Base-by-base conservation (phyloP, 2,329 filamentous ascomycete genomes). In the Ophiostoma pallidulum region DNA sequence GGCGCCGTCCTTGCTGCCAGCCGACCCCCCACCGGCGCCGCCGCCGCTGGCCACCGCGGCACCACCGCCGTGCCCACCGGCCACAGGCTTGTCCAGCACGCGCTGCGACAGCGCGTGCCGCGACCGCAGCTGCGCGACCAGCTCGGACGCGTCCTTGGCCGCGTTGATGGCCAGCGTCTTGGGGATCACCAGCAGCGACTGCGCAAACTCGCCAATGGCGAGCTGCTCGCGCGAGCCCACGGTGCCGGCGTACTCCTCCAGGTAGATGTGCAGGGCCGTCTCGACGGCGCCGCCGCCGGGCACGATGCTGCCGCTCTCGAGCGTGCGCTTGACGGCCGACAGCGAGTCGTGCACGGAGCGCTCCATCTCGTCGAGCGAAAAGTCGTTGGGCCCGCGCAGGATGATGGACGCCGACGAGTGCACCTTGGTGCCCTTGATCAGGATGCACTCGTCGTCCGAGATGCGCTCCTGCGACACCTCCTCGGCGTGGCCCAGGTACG, bases 391-490 rank as follows among this genome's bases (percentile, higher is more conserved):
- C 39, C 92, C 92, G 50, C 92, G 86, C 46, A 98, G 84, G 58
- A 98, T 94, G 66, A 96, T 89, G 16, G 92, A 98, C 26, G 92
- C 90, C 7, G 90, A 94, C 3, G 85, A 92, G 69, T 92, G 88
- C 24, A 85, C 78, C 73, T 96, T 97, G 60, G 92, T 95, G 47
- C 91, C 91, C 74, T 92, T 95, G 64, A 98, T 78, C 54, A 98
- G 71, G 56, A 98, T 98, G 67, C 91, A 97, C 73, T 98, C 92
- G 58, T 98, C 92, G 60, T 98, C 92, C 3, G 92, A 97, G 64
- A 98, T 97, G 61, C 91, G 85, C 74, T 97, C 92, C 68, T 98
- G 92, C n/a, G 85, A 78, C 53, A 98, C 91, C 69, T 97, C 92
- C 59, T 98, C 92, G 13, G 92, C 92, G 55, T 88, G 75, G 51